Conservation (phyloP, 2,329 filamentous ascomycete species). For the Penicillium sp. region DNA sequence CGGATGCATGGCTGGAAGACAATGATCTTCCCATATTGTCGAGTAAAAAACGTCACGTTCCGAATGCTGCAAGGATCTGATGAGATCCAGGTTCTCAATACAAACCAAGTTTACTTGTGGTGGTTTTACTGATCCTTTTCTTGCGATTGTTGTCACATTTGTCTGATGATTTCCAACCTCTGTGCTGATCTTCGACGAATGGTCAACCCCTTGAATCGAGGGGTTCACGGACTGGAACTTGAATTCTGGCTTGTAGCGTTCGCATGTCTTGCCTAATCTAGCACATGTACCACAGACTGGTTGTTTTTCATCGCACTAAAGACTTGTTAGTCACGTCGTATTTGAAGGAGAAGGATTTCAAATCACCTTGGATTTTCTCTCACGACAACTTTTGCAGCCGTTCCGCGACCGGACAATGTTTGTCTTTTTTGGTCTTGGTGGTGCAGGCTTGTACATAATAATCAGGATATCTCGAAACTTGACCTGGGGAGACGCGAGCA, state of each 20-base stretch:
- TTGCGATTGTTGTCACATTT: background rate
- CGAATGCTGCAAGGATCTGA: constrained; percentile 24
- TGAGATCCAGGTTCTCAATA: constrained; percentile 5
- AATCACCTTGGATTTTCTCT: constrained; percentile 20
- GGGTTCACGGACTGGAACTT: constrained; percentile 15
- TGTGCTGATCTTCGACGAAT: background rate
- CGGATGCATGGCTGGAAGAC: constrained; percentile 29
- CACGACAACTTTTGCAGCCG: constrained; percentile 24
- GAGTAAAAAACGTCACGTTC: constrained; percentile 30
- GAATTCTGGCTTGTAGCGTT: constrained; percentile 12
- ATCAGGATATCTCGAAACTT: background rate
- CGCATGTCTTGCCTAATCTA: constrained; percentile 24
- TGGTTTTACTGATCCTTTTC: background rate
- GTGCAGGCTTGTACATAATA: constrained; percentile 24
- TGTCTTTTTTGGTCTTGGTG: constrained; percentile 22
- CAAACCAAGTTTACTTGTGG: background rate
- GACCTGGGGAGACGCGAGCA: background rate
- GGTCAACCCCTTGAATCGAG: background rate
- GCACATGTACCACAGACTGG: constrained; percentile 29
- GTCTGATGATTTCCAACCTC: background rate
- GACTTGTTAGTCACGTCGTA: constrained; percentile 49
- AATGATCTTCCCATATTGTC: constrained; percentile 30
- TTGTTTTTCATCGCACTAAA: constrained; percentile 29
- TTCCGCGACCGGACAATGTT: constrained; percentile 25
- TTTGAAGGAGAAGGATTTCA: background rate